Evolutionary conservation across 441 rosid genomes (phyloP).

Genomic region (Pelargonium fulgidum): DNA sequence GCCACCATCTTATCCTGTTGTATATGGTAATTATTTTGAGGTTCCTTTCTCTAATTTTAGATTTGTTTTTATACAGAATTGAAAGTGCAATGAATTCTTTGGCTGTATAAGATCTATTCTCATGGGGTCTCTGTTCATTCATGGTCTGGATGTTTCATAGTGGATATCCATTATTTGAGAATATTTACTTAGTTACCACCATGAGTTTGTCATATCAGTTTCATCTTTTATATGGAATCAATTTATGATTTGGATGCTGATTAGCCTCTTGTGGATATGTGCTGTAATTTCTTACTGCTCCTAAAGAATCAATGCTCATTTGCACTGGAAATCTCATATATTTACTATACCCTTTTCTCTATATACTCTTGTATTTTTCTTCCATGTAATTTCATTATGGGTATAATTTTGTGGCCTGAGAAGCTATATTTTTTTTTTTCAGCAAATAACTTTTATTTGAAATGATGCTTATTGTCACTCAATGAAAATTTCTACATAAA

Average conservation of each 20-base stretch:
- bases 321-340: not conserved
- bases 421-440: conserved; percentile 11
- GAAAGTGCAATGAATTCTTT: not conserved
- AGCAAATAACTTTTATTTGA: conserved; percentile 10
- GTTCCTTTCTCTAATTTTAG: not conserved
- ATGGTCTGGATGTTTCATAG: not conserved
- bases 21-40: not conserved
- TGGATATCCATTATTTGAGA: not conserved
- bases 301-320: not conserved
- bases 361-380: not conserved
- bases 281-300: conserved; percentile 10
- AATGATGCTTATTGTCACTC: not conserved
- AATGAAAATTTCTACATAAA: conserved; percentile 4
- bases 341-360: not conserved
- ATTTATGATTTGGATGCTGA: conserved; percentile 15
- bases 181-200: not conserved
- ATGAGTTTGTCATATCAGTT: conserved; percentile 4
- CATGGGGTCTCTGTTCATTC: not conserved
- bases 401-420: not conserved
- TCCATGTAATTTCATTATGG: not conserved
- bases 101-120: not conserved
- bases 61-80: not conserved
- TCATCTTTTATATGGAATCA: not conserved
- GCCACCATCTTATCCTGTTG: not conserved
- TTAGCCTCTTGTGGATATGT: conserved; percentile 10